phyloP scores from a whole-genome alignment of 352 stramenopile genomes.

The Pythium guiyangense region DNA sequence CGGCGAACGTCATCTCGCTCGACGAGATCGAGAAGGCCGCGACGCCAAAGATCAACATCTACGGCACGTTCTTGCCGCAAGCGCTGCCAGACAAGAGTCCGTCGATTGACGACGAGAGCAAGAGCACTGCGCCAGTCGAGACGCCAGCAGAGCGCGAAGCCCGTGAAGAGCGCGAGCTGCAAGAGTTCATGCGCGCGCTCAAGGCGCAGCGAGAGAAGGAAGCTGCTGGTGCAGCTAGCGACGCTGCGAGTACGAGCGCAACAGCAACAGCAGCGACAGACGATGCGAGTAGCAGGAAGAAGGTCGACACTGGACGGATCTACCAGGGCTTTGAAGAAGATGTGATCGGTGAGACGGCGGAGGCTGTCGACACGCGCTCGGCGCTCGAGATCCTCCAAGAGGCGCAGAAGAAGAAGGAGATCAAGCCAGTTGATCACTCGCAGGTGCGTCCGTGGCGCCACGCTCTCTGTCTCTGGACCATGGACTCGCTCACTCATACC shows the following conservation, averaged over 20 bases:
- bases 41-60: constrained; percentile 79
- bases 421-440: constrained; percentile 96
- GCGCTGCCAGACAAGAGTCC: constrained; percentile 10
- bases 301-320: constrained; percentile 70
- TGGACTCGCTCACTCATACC: background rate
- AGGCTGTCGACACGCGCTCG: constrained; percentile 70
- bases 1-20: constrained; percentile 80
- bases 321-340: constrained; percentile 87
- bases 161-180: constrained; percentile 71
- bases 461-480: too few species aligned
- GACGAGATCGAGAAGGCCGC: constrained; percentile 62
- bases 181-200: constrained; percentile 85
- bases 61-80: constrained; percentile 74
- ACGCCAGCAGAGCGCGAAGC: constrained; percentile 63
- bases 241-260: background rate
- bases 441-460: constrained; percentile 34
- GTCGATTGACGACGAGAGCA: constrained; percentile 5
- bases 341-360: constrained; percentile 73
- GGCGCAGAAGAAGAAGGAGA: constrained; percentile 90
- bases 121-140: constrained; percentile 29
- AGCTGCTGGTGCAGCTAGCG: constrained; percentile 11
- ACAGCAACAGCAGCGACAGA: background rate
- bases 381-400: constrained; percentile 90
- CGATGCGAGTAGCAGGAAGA: constrained; percentile 24
- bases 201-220: constrained; percentile 70